Evolutionary conservation across 257 asterid genomes (phyloP).

Genomic region (Cruciata laevipes): DNA sequence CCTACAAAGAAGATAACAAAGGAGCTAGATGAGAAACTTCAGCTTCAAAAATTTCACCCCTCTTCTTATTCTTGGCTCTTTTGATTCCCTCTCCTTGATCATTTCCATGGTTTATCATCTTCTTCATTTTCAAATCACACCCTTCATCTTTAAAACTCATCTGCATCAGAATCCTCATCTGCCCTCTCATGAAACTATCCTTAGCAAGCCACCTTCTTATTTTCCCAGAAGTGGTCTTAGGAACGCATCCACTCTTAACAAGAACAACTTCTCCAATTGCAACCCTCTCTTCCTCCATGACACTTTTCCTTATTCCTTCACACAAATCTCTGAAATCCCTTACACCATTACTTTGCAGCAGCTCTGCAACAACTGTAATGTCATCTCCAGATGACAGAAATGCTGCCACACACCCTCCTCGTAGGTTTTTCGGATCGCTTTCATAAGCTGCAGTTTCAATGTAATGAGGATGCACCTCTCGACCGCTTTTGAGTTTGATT

Average conservation of each 20-base stretch:
- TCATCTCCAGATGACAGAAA: constrained; percentile 21
- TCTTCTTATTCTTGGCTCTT: constrained; percentile 2
- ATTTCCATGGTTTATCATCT: constrained; percentile 8
- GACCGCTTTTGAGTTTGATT: constrained; percentile 29
- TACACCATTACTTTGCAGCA: constrained; percentile 30
- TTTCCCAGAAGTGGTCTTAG: constrained; percentile 85
- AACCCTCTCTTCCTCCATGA: constrained; percentile 29
- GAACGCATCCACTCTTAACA: constrained; percentile 47
- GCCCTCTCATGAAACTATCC: constrained; percentile 26
- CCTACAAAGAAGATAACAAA: constrained; percentile 41
- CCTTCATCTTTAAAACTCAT: constrained; percentile 27
- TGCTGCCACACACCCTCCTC: constrained; percentile 63
- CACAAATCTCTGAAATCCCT: constrained; percentile 27
- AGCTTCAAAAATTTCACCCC: not conserved
- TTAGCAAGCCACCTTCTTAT: constrained; percentile 63
- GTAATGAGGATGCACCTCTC: constrained; percentile 58
- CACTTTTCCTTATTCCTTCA: constrained; percentile 34
- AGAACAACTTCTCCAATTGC: constrained; percentile 49
- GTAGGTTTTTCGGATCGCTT: constrained; percentile 27
- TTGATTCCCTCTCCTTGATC: constrained; percentile 10
- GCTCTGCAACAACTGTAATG: constrained; percentile 45
- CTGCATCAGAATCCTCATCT: constrained; percentile 37
- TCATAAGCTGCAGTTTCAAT: constrained; percentile 52
- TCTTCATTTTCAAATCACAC: constrained; percentile 5
- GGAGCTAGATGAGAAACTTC: constrained; percentile 20